Evolutionary conservation across 164 flowering plant genomes (phyloP).

Genomic region (Liriodendron chinense): DNA sequence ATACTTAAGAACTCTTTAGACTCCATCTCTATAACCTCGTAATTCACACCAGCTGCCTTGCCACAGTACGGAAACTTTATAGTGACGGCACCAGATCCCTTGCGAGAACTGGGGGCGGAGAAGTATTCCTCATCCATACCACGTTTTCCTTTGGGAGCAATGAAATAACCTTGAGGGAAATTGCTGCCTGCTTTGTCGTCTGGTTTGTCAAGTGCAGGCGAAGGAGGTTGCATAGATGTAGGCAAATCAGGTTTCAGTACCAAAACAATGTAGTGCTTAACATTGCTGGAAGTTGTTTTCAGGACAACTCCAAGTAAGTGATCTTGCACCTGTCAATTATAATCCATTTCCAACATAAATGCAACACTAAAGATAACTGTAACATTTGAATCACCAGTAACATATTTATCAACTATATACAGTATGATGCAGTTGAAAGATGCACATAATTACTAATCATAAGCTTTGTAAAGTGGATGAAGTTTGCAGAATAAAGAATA

Average conservation of each 20-base stretch:
- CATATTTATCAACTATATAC: background rate
- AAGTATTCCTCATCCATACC: slow-evolving; percentile 55
- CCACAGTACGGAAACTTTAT: slow-evolving; percentile 71
- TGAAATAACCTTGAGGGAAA: slow-evolving; percentile 45
- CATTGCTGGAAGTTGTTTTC: slow-evolving; percentile 51
- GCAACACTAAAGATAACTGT: background rate
- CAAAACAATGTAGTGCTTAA: slow-evolving; percentile 63
- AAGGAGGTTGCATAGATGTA: slow-evolving; percentile 23
- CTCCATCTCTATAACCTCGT: slow-evolving; percentile 74
- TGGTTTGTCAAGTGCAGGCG: slow-evolving; percentile 25
- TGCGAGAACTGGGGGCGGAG: slow-evolving; percentile 46
- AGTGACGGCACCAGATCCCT: slow-evolving; percentile 67
- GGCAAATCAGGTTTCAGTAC: slow-evolving; percentile 69
- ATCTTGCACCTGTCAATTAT: slow-evolving; percentile 60
- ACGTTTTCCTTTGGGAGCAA: slow-evolving; percentile 70
- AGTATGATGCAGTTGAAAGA: background rate
- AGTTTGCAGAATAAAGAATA: background rate
- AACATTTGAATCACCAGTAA: background rate
- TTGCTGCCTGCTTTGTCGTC: slow-evolving; percentile 35
- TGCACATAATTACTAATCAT: background rate
- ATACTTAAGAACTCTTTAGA: slow-evolving; percentile 61
- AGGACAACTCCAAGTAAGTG: slow-evolving; percentile 90
- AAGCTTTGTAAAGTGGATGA: background rate
- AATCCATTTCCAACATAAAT: background rate
- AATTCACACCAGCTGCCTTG: slow-evolving; percentile 71